Evolutionary conservation across 352 stramenopile genomes (phyloP).

Genomic region (Pythium oligandrum): DNA sequence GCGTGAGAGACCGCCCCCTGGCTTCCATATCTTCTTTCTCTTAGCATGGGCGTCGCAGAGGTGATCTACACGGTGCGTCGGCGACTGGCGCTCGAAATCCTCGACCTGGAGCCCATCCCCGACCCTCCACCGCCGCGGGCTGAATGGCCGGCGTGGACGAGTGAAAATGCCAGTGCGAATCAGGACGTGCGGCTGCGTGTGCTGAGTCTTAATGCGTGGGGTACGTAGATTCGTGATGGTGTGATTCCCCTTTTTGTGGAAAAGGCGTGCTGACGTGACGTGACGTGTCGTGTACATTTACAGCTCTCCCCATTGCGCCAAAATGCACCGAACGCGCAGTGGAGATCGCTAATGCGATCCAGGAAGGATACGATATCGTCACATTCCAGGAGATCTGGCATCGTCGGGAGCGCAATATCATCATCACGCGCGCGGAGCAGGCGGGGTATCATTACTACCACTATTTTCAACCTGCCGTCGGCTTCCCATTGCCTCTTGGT

Average conservation of each 20-base stretch:
- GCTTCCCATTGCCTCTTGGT: conserved; percentile 67
- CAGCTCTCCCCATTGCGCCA: conserved; percentile 62
- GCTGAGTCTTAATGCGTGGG: conserved; percentile 76
- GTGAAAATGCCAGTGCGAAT: neutral
- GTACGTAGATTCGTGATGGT: conserved; percentile 19
- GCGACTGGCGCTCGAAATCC: conserved; percentile 50
- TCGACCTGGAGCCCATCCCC: conserved; percentile 50
- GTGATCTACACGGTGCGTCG: conserved; percentile 38
- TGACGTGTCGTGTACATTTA: neutral
- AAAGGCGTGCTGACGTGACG: neutral
- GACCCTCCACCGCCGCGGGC: conserved; percentile 35
- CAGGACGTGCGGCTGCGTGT: conserved; percentile 34
- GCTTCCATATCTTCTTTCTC: neutral
- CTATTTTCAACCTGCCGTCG: conserved; percentile 78
- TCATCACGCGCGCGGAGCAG: conserved; percentile 53
- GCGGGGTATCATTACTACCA: conserved; percentile 73
- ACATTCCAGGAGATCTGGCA: conserved; percentile 84
- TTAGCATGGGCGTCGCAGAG: conserved; percentile 28
- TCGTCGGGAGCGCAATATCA: conserved; percentile 65
- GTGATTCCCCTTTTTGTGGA: neutral
- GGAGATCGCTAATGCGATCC: conserved; percentile 66
- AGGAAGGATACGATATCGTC: conserved; percentile 65
- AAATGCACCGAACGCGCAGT: conserved; percentile 59
- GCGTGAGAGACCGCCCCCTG: too few relatives aligned
- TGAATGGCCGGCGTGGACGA: conserved; percentile 24